Base-by-base conservation (phyloP, 202 grass and related monocot species). In the Panicum hallii region DNA sequence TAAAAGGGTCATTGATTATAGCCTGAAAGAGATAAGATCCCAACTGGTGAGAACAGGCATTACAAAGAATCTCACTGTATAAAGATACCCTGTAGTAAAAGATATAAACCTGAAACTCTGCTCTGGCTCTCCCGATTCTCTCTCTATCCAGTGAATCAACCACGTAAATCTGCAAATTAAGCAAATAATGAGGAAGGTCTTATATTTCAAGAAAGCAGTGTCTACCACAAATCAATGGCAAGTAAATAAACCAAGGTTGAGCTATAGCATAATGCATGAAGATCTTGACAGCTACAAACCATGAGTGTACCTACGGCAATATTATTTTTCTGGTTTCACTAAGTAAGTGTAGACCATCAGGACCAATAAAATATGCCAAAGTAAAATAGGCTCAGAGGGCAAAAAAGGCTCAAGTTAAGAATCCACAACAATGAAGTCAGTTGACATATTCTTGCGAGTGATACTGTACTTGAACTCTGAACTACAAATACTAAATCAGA, bases 61-160 rank as follows among this genome's bases (percentile, higher is more conserved):
- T 4, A 54, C 17, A 82, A 70, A 63, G 74, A 60, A 83, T 70
- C 53, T 73, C 71, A 83, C 13, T 52, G 42, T 72, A 85, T 6
- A 79, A 36, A 75, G 7, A 10, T 36, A 50, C 6, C 19, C n/a
- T 20, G 11, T 67, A 80, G 49, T 36, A 79, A 52, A 82, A 70
- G 14, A 65, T 30, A 53, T 40, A 78, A 87, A 98, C 93, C 91
- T 95, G 93, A 88, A 99, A 94, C 38, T 99, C 97, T 40, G 88
- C 93, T 82, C 91, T 99, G 69, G 97, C 97, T 83, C 91, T 95
- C 81, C 82, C 91, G 58, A 99, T 99, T 77, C 97, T 90, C 43
- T 99, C 97, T 89, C 97, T 94, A 61, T 99, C 97, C 84, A 96
- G 80, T 41, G 97, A 99, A 89, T 99, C 97, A 40, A 99, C 97